Conservation (phyloP, 345 rosid genomes). For the Rhodomyrtus tomentosa region DNA sequence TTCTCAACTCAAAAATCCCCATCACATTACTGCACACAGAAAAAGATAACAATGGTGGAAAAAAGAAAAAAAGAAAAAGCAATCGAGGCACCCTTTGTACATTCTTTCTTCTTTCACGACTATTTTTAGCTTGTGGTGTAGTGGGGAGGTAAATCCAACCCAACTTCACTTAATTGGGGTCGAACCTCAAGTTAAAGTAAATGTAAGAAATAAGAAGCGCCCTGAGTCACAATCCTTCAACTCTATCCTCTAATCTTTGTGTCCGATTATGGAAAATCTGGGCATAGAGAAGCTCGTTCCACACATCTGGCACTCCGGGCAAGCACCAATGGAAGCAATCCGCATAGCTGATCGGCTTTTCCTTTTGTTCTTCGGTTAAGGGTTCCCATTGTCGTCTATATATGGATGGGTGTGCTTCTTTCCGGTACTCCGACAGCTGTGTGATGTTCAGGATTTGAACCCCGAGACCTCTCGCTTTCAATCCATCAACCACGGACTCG, state of each 20-base stretch:
- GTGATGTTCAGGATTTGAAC: slow-evolving; percentile 67
- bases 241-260: background rate
- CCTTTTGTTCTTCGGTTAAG: slow-evolving; percentile 26
- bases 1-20: background rate
- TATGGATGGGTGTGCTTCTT: slow-evolving; percentile 69
- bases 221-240: background rate
- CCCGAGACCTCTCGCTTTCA: slow-evolving; percentile 36
- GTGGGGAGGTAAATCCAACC: background rate
- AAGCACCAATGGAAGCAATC: slow-evolving; percentile 95
- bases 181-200: background rate
- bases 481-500: slow-evolving; percentile 19
- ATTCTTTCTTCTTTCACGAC: background rate
- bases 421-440: slow-evolving; percentile 64
- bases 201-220: background rate
- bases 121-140: background rate
- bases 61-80: background rate
- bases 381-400: slow-evolving; percentile 69
- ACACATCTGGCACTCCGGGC: slow-evolving; percentile 89
- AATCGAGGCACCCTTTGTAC: background rate
- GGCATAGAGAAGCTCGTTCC: slow-evolving; percentile 81
- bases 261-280: slow-evolving; percentile 11
- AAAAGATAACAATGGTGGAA: background rate
- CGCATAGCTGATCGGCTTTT: slow-evolving; percentile 52
- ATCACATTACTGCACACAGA: background rate
- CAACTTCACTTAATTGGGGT: background rate